These are phyloP conservation scores for Kluyveromyces siamensis DNA, from an alignment of 805 yeast genomes.

Conservation along the genomic window DNA sequence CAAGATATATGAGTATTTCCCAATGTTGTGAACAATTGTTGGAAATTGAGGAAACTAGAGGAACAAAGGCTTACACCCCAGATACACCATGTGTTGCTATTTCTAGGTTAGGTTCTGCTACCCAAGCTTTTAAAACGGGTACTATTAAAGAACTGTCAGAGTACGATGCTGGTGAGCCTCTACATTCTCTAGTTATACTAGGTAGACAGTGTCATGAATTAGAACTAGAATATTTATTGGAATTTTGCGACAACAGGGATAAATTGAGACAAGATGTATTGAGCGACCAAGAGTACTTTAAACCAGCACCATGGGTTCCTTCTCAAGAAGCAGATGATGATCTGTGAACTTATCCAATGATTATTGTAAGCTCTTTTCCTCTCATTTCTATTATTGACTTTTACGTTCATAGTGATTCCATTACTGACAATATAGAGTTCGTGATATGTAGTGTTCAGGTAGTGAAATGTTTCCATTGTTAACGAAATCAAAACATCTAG, in stretches of 20 bases:
- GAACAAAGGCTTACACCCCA: constrained; percentile 71
- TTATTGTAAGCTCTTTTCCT: neutral
- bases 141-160: constrained; percentile 67
- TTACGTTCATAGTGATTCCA: neutral
- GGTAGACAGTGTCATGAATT: constrained; percentile 93
- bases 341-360: neutral
- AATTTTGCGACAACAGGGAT: constrained; percentile 56
- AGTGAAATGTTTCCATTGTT: no score
- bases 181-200: constrained; percentile 82
- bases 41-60: constrained; percentile 75
- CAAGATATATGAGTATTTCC: constrained; percentile 87
- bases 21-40: constrained; percentile 83
- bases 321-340: constrained; percentile 30
- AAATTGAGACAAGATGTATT: constrained; percentile 37
- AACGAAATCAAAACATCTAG: no score
- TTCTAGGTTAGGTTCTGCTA: constrained; percentile 82
- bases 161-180: constrained; percentile 89
- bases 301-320: constrained; percentile 62
- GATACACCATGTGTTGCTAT: constrained; percentile 91
- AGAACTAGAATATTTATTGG: constrained; percentile 76
- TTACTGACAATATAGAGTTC: neutral
- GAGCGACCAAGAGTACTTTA: constrained; percentile 58
- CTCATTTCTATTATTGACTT: neutral
- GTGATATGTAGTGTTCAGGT: no score
- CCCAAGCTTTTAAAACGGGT: constrained; percentile 76